Evolutionary conservation across 108 stramenopile genomes (phyloP), one percentile per base, ranked within the genome.

Genomic region (Fragilariopsis cylindrus): DNA sequence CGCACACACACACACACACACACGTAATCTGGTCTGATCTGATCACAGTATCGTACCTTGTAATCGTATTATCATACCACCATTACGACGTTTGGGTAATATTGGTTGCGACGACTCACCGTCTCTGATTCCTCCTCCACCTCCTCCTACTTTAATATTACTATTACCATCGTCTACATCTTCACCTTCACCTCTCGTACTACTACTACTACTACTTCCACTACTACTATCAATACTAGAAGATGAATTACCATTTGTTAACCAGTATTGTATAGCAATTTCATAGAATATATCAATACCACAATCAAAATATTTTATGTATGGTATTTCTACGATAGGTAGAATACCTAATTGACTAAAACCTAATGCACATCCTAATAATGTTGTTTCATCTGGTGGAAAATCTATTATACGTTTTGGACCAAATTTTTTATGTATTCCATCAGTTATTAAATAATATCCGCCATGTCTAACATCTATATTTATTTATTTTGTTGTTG

Each of bases 241-340:
- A 92, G 63, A 11, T 92, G 83, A 19, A 96, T 80, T 13, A 93
- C 69, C 90, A 42, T 60, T 16, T 4, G 70, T 47, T 12, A 93
- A 65, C 95, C 95, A 96, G 74, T 93, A 81, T 48, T 78, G 79
- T 4, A 88, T 83, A 56, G 88, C 88, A 62, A 90, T 82, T 73
- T 96, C 95, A 70, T 81, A 83, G 72, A 96, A 96, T 73, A 88
- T 88, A 70, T 96, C 95, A 12, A 77, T 80, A 5, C 87, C 95
- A 76, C 95, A 96, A 78, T 96, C 95, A 40, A 96, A 71, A 70
- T 96, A 96, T 70, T 96, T 96, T 54, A 90, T 90, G 65, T 96
- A 96, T 4, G 95, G 95, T 71, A 96, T 93, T 68, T 96, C 95
- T 48, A 93, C 84, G 45, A 96, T 87, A 3, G 92, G 95, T 54